A percentile compares a stretch with the other conserved stretches of the same genome.
Evolutionary conservation across 148 eudicot species (phyloP).

Genomic region (Agrostemma githago): DNA sequence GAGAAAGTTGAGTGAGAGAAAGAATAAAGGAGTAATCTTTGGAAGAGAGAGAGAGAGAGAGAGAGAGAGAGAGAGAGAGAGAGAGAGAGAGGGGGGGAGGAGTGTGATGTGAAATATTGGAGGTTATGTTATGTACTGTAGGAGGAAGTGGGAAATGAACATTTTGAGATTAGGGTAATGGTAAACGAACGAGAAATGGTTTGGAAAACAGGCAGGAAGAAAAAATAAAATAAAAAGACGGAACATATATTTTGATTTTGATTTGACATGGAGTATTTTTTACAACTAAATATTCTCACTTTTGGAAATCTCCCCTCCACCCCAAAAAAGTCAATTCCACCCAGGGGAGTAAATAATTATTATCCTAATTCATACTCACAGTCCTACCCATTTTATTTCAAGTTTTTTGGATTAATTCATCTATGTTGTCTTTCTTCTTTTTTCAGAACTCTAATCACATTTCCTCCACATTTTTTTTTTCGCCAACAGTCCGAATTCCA

Average conservation of each 20-base stretch:
- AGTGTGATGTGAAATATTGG: not conserved
- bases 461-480: too few species aligned
- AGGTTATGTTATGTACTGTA: slow-evolving; percentile 25
- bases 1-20: not conserved
- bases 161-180: slow-evolving; percentile 30
- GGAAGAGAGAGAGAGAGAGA: slow-evolving; percentile 18
- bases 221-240: not conserved
- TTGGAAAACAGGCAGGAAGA: not conserved
- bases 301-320: not conserved
- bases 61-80: not conserved
- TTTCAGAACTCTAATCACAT: too few species aligned
- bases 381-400: too few species aligned
- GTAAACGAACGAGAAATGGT: slow-evolving; percentile 12
- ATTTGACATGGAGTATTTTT: not conserved
- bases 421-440: too few species aligned
- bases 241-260: not conserved
- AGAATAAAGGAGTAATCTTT: slow-evolving; percentile 1
- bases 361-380: too few species aligned
- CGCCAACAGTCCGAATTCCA: too few species aligned
- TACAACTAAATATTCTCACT: not conserved
- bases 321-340: not conserved
- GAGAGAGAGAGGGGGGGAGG: slow-evolving; percentile 22
- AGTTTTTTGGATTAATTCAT: too few species aligned
- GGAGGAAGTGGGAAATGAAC: slow-evolving; percentile 17
- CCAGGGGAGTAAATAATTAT: not conserved